Percentiles rank a stretch among this genome's conserved stretches.
Conservation (phyloP, 1,284 basidiomycete species). For the Meira miltonrushii region DNA sequence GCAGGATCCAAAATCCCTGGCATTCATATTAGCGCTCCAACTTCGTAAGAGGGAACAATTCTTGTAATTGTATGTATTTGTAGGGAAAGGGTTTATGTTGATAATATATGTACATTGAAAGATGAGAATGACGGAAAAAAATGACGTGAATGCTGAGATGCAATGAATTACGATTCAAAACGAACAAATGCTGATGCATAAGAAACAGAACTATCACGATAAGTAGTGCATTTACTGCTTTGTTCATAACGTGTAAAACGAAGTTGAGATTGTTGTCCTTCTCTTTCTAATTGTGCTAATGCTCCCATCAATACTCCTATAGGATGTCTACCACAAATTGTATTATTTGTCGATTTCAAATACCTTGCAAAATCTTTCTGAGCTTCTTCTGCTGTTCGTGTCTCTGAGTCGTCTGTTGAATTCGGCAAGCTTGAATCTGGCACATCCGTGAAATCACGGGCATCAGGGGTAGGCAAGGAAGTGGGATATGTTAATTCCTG, state of each 20-base stretch:
- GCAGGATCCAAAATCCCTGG: not conserved
- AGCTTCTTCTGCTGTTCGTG: constrained; percentile 30
- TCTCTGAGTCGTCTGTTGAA: not conserved
- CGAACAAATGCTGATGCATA: constrained; percentile 71
- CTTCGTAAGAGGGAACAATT: not conserved
- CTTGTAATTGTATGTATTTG: not conserved
- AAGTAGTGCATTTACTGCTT: constrained; percentile 68
- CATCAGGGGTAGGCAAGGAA: constrained; percentile 24
- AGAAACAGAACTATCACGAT: constrained; percentile 82
- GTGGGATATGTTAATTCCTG: constrained; percentile 61
- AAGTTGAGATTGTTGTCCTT: constrained; percentile 42
- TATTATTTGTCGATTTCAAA: constrained; percentile 78
- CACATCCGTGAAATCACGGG: not conserved
- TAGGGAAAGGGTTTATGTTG: not conserved
- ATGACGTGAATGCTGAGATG: too few relatives aligned
- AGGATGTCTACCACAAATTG: constrained; percentile 92
- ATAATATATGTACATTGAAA: not conserved
- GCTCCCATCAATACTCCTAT: constrained; percentile 85
- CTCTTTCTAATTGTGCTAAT: constrained; percentile 62
- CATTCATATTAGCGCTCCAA: constrained; percentile 3
- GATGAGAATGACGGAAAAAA: not conserved
- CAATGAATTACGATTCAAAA: not conserved
- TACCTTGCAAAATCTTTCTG: constrained; percentile 59
- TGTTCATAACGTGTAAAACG: constrained; percentile 57
- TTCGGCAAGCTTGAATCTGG: too few relatives aligned